These are phyloP conservation scores for Colletotrichum sp. DNA, from an alignment of 2,329 filamentous ascomycete genomes.

Conservation along the genomic window DNA sequence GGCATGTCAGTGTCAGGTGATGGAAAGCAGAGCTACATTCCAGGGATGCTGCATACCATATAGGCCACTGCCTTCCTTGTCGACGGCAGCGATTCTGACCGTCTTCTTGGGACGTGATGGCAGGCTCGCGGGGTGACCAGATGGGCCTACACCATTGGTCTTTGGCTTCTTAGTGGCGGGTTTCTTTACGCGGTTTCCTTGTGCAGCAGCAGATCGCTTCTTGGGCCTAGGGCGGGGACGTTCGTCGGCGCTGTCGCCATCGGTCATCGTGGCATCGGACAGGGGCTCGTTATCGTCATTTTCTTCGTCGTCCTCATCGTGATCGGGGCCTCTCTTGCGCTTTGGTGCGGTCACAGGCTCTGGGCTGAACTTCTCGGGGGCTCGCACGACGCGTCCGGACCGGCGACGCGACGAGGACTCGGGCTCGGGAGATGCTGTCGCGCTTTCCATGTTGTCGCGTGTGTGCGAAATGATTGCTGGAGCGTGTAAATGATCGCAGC, in stretches of 20 bases:
- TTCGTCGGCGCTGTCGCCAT: slow-evolving; percentile 48
- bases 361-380: slow-evolving; percentile 64
- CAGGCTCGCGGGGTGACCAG: slow-evolving; percentile 45
- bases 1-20: slow-evolving; percentile 27
- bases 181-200: slow-evolving; percentile 54
- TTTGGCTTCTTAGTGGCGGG: slow-evolving; percentile 69
- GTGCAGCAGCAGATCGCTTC: slow-evolving; percentile 30
- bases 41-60: slow-evolving; percentile 50
- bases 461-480: neutral
- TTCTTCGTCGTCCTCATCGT: slow-evolving; percentile 52
- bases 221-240: slow-evolving; percentile 22
- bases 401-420: slow-evolving; percentile 64
- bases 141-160: slow-evolving; percentile 53
- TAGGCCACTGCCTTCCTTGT: slow-evolving; percentile 54
- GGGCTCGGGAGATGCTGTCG: slow-evolving; percentile 56
- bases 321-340: slow-evolving; percentile 58
- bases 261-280: slow-evolving; percentile 49
- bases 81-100: slow-evolving; percentile 54
- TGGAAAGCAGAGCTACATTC: slow-evolving; percentile 20
- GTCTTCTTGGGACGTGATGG: slow-evolving; percentile 62
- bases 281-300: slow-evolving; percentile 53
- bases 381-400: slow-evolving; percentile 70
- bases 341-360: slow-evolving; percentile 56
- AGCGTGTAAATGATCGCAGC: neutral
- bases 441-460: slow-evolving; percentile 51